phyloP scores from a whole-genome alignment of 2,329 filamentous ascomycete genomes.

The Cladosporium sp. region DNA sequence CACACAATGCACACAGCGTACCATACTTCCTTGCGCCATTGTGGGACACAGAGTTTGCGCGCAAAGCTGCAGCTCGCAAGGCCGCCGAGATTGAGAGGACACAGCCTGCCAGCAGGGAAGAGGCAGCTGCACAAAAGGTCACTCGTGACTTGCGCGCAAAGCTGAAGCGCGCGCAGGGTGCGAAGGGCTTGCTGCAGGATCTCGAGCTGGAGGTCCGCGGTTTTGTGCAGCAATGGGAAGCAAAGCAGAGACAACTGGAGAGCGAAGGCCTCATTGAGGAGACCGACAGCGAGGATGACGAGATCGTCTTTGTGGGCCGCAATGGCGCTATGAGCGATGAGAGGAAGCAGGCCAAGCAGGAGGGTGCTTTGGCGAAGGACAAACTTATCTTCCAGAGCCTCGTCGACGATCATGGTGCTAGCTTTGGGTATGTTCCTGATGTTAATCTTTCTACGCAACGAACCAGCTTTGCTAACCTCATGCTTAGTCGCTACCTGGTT shows the following conservation, averaged over 20 bases:
- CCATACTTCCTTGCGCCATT: slow-evolving; percentile 86
- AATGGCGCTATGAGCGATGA: slow-evolving; percentile 61
- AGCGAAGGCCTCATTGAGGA: slow-evolving; percentile 40
- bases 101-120: slow-evolving; percentile 33
- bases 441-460: slow-evolving; percentile 11
- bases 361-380: slow-evolving; percentile 52
- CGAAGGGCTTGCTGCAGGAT: slow-evolving; percentile 74
- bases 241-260: slow-evolving; percentile 45
- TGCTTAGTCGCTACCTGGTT: slow-evolving; percentile 75
- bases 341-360: slow-evolving; percentile 46
- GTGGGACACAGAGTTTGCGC: slow-evolving; percentile 63
- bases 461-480: background rate
- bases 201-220: slow-evolving; percentile 78
- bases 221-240: slow-evolving; percentile 64
- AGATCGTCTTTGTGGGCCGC: slow-evolving; percentile 83
- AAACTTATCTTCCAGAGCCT: slow-evolving; percentile 77
- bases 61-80: slow-evolving; percentile 29
- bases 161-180: slow-evolving; percentile 73
- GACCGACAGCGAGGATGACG: slow-evolving; percentile 64
- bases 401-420: slow-evolving; percentile 68
- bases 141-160: slow-evolving; percentile 76
- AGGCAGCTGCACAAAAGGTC: slow-evolving; percentile 51
- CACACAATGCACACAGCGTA: slow-evolving; percentile 70
- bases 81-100: slow-evolving; percentile 34
- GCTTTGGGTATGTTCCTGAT: slow-evolving; percentile 67